phyloP scores from a whole-genome alignment of 2,329 filamentous ascomycete species.

The Beauveria varroae region DNA sequence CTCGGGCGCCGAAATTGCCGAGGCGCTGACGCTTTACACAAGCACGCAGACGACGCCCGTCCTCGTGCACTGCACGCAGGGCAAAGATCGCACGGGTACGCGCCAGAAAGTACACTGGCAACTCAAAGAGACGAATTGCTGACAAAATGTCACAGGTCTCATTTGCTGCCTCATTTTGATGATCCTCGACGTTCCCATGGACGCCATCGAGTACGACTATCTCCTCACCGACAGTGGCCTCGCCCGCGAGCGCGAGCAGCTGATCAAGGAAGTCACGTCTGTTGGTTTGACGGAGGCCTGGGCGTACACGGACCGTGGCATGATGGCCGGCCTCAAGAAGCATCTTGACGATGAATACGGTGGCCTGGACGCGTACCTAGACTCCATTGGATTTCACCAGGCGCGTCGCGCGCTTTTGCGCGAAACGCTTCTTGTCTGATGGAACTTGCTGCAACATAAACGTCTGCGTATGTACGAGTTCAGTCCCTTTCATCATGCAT shows the following conservation, averaged over 20 bases:
- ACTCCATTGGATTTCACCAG: slow-evolving; percentile 49
- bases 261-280: slow-evolving; percentile 59
- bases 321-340: slow-evolving; percentile 50
- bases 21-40: slow-evolving; percentile 24
- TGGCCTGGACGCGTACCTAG: slow-evolving; percentile 58
- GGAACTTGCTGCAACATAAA: neutral
- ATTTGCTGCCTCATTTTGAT: slow-evolving; percentile 61
- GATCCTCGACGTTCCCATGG: slow-evolving; percentile 47
- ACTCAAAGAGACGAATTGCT: neutral
- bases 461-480: neutral
- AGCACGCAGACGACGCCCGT: slow-evolving; percentile 46
- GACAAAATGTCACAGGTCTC: slow-evolving; percentile 44
- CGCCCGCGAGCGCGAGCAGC: slow-evolving; percentile 50
- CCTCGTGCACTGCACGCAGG: slow-evolving; percentile 79
- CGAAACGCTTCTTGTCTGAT: slow-evolving; percentile 35
- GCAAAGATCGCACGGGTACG: slow-evolving; percentile 61
- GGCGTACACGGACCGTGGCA: slow-evolving; percentile 54
- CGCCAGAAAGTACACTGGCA: too few relatives aligned
- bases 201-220: slow-evolving; percentile 67
- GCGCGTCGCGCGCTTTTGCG: slow-evolving; percentile 34
- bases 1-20: slow-evolving; percentile 53
- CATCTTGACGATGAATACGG: slow-evolving; percentile 59
- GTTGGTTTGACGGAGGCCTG: slow-evolving; percentile 71
- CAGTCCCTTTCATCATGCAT: too few relatives aligned
- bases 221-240: slow-evolving; percentile 54